A percentile compares a stretch with the other conserved stretches of the same genome.
phyloP scores from a whole-genome alignment of 495 filamentous ascomycete genomes.

The Pseudoneurospora amorphoporcata region DNA sequence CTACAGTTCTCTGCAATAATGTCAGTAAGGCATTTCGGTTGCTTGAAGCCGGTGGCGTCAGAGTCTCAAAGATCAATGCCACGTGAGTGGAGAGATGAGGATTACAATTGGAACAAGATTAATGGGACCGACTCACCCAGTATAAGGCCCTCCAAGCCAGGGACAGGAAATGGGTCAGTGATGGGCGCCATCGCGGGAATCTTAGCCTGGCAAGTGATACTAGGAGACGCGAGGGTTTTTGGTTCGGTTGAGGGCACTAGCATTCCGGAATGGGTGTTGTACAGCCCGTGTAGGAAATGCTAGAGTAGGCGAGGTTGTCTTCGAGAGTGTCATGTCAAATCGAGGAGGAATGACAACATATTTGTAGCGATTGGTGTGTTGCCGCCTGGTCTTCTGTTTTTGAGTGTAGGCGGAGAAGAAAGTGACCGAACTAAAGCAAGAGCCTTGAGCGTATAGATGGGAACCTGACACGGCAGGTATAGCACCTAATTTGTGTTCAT shows the following conservation, averaged over 20 bases:
- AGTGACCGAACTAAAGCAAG: neutral
- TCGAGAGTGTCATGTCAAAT: neutral
- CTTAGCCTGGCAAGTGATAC: neutral
- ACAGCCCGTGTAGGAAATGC: neutral
- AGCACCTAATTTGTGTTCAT: neutral
- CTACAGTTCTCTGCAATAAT: constrained; percentile 27
- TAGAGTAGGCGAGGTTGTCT: neutral
- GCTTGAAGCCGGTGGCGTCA: too few relatives aligned
- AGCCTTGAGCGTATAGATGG: neutral
- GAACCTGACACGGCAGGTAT: neutral
- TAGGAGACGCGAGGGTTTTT: neutral
- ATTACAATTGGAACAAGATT: neutral
- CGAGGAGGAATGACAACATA: neutral
- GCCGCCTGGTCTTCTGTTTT: neutral
- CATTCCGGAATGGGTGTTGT: neutral
- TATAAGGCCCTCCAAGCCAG: neutral
- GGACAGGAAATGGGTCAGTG: neutral
- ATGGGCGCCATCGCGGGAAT: neutral
- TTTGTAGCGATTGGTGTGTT: neutral
- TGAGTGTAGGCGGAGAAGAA: neutral
- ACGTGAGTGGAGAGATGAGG: neutral
- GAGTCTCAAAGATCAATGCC: neutral
- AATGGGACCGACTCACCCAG: neutral
- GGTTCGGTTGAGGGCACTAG: neutral
- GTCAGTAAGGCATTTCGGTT: too few relatives aligned